Base-by-base conservation (phyloP, 2,329 filamentous ascomycete species). In the Botrytis fragariae region DNA sequence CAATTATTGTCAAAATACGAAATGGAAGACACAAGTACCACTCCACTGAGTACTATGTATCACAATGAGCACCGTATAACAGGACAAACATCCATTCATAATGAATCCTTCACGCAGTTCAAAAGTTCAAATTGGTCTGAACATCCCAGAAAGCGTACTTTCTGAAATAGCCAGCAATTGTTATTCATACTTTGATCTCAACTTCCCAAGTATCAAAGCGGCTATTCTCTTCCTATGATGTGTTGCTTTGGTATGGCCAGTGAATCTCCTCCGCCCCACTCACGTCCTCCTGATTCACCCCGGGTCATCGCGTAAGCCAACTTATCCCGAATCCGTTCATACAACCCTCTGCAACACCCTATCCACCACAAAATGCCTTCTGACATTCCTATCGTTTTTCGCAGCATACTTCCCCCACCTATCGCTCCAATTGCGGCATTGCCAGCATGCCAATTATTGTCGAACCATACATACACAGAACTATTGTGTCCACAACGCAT, bases 351-450 rank as follows among this genome's bases (percentile, higher is more conserved):
- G 20, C 3, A 37, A 32, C 3, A 16, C 37, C 18, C n/a, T 20
- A 9, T 22, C 7, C 44, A 1, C n/a, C 29, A 18, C 8, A 44
- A 42, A 14, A 1, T n/a, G 42, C 29, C 35, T 25, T 44, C 48
- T 32, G 25, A 44, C 1, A 57, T 7, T 0, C 18, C 18, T n/a
- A 3, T 32, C n/a, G 2, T 7, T 5, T 10, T 25, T 0, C 12
- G 7, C 18, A 68, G n/a, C n/a, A 42, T 42, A 69, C 37, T 57
- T 7, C 35, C 45, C 1, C 48, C n/a, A 42, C 25, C 37, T 32
- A 57, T 14, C 39, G 48, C 35, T 57, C 48, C 20, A 42, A 22
- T 37, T 9, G 35, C 6, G 10, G 18, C 35, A 57, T 25, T 29
- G 25, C 35, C 5, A 29, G 35, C 1, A 39, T 29, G 35, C 25